These are phyloP conservation scores for Trichoderma sp. DNA, from an alignment of 2,329 filamentous ascomycete genomes.

Conservation along the genomic window DNA sequence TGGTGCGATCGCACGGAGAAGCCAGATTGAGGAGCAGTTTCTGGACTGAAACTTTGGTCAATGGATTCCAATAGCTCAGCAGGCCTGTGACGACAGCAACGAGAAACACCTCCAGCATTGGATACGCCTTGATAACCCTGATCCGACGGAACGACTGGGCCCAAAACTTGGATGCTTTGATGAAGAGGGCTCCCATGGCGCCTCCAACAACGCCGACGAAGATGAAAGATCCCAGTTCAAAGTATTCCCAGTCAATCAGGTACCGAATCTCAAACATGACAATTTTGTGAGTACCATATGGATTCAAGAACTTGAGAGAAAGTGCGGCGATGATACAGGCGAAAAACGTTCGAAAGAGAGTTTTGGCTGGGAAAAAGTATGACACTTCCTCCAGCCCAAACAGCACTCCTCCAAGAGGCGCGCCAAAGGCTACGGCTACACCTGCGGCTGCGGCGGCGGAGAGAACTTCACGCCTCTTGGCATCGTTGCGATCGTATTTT, in stretches of 20 bases:
- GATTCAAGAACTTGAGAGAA: conserved; percentile 91
- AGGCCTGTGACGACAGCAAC: conserved; percentile 85
- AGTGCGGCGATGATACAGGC: conserved; percentile 93
- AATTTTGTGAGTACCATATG: conserved; percentile 94
- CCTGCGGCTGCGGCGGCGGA: conserved; percentile 90
- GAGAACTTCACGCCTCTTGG: conserved; percentile 89
- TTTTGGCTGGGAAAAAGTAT: conserved; percentile 98
- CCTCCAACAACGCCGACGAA: conserved; percentile 86
- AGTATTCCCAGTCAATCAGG: conserved; percentile 87
- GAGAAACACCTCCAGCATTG: conserved; percentile 83
- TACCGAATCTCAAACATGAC: conserved; percentile 96
- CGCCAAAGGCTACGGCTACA: conserved; percentile 92
- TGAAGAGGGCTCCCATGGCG: conserved; percentile 85
- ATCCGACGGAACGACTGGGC: conserved; percentile 86
- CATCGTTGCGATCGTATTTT: conserved; percentile 94
- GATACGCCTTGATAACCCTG: conserved; percentile 76
- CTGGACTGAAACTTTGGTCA: conserved; percentile 86
- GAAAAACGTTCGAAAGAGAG: conserved; percentile 95
- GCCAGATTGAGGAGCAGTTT: conserved; percentile 90
- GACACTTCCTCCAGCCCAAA: conserved; percentile 95
- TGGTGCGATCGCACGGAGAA: conserved; percentile 77
- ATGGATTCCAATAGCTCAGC: conserved; percentile 89
- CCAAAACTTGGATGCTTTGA: conserved; percentile 92
- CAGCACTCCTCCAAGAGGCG: conserved; percentile 82
- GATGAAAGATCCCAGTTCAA: conserved; percentile 84